Evolutionary conservation across 2,329 filamentous ascomycete genomes (phyloP), one percentile per base, ranked within the genome.

Genomic region (Paracoccidioides brasiliensis): DNA sequence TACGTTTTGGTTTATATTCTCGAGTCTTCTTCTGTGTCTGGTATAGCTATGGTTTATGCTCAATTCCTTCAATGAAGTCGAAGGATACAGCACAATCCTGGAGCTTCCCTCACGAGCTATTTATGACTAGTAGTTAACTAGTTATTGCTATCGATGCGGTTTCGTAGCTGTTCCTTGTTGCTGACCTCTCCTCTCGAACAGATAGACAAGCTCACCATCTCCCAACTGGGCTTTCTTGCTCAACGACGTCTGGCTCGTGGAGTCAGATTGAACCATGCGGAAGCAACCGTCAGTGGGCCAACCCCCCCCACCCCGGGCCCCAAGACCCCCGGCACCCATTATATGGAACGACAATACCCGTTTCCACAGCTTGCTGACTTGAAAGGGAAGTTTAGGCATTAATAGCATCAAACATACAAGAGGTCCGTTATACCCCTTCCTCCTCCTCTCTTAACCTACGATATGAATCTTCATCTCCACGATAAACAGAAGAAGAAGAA

Each of bases 121-220:
- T 22, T 22, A 22, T 22, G 22, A 22, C 22, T 22, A 22, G 22
- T 22, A 22, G 22, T 22, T 22, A 22, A 22, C 22, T 22, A 22
- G 22, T 22, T 22, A 22, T 12, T 40, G 10, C 12, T 40, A 4
- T 14, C 10, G n/a, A 7, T 40, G 38, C 28, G 9, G n/a, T 22
- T 43, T 43, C 15, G 15, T 8, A 28, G 28, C 9, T 28, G 22
- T 6, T 5, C 43, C 3, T 45, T 12, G 43, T 30, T 14, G 4
- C 35, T 41, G 35, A 52, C 37, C 12, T 15, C 7, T 41, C 45
- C 38, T 57, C 2, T 30, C 5, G 32, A 33, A 41, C 53, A 97
- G 91, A 80, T 97, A 67, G 91, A 97, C 78, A 97, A 97, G 82
- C 88, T 97, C 72, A 80, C 86, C 69, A 91, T 95, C 68, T 88